Conservation (phyloP, 257 asterid species). For the Misopates orontium region DNA sequence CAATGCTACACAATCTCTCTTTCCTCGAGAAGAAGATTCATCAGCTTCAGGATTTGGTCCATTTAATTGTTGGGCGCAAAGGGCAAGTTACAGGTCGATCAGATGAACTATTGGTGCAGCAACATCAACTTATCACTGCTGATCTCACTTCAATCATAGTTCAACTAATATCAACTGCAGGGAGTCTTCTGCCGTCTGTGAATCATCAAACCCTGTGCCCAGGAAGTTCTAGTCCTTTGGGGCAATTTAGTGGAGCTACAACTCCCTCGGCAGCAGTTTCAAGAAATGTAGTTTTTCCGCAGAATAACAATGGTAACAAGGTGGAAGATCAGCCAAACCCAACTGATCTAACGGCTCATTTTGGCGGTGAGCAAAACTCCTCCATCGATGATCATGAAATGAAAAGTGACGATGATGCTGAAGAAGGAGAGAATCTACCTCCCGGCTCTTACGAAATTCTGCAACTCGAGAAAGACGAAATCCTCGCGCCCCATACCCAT, state of each 20-base stretch:
- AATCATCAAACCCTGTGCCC: slow-evolving; percentile 45
- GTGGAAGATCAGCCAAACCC: slow-evolving; percentile 21
- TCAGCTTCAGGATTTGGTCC: slow-evolving; percentile 84
- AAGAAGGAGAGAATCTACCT: slow-evolving; percentile 85
- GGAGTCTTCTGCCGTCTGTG: slow-evolving; percentile 84
- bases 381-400: slow-evolving; percentile 64
- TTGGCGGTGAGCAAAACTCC: slow-evolving; percentile 41
- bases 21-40: slow-evolving; percentile 82
- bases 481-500: slow-evolving; percentile 96
- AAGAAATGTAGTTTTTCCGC: slow-evolving; percentile 8
- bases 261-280: slow-evolving; percentile 30
- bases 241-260: slow-evolving; percentile 35
- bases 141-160: slow-evolving; percentile 90
- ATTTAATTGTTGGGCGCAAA: slow-evolving; percentile 50
- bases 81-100: slow-evolving; percentile 44
- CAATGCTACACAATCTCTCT: slow-evolving; percentile 67
- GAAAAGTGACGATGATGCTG: slow-evolving; percentile 90
- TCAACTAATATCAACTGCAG: slow-evolving; percentile 89
- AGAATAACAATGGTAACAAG: too few species aligned
- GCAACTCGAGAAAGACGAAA: slow-evolving; percentile 94
- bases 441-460: slow-evolving; percentile 95
- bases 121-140: slow-evolving; percentile 83
- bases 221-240: slow-evolving; percentile 44
- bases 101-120: slow-evolving; percentile 68
- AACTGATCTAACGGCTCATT: slow-evolving; percentile 34